Evolutionary conservation across 2,329 filamentous ascomycete genomes (phyloP).

Genomic region (Phyllosticta paracitricarpa): DNA sequence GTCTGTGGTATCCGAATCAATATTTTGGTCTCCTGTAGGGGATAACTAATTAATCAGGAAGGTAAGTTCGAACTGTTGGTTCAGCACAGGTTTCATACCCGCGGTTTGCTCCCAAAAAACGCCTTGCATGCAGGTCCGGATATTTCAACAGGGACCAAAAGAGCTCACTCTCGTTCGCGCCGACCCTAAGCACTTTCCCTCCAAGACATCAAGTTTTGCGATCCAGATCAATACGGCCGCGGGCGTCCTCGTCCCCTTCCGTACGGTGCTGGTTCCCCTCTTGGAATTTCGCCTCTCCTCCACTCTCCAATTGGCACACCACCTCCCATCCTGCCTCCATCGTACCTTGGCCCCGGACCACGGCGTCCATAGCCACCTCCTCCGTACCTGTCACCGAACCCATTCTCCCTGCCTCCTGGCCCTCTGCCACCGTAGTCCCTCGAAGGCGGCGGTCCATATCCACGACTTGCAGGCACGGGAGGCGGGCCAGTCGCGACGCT

Average conservation of each 20-base stretch:
- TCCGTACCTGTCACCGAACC: constrained; percentile 27
- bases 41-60: background rate
- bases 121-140: background rate
- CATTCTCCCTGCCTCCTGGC: constrained; percentile 20
- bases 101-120: background rate
- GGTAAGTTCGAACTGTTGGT: background rate
- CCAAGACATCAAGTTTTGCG: background rate
- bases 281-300: constrained; percentile 55
- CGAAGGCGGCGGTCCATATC: background rate
- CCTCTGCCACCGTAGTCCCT: constrained; percentile 9
- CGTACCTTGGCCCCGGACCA: constrained; percentile 29
- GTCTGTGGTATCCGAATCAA: background rate
- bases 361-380: constrained; percentile 25
- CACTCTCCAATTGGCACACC: constrained; percentile 50
- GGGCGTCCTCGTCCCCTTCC: constrained; percentile 5
- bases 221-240: constrained; percentile 1
- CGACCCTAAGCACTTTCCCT: background rate
- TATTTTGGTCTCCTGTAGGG: background rate
- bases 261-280: constrained; percentile 23
- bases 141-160: background rate
- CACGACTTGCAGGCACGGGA: constrained; percentile 21
- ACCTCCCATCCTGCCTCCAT: constrained; percentile 30
- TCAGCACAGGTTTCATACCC: background rate
- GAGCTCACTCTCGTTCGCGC: background rate
- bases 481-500: constrained; percentile 55